Percentiles rank a stretch among this genome's conserved stretches.
Evolutionary conservation across 257 asterid species (phyloP).

Genomic region (Ocimum tenuiflorum): DNA sequence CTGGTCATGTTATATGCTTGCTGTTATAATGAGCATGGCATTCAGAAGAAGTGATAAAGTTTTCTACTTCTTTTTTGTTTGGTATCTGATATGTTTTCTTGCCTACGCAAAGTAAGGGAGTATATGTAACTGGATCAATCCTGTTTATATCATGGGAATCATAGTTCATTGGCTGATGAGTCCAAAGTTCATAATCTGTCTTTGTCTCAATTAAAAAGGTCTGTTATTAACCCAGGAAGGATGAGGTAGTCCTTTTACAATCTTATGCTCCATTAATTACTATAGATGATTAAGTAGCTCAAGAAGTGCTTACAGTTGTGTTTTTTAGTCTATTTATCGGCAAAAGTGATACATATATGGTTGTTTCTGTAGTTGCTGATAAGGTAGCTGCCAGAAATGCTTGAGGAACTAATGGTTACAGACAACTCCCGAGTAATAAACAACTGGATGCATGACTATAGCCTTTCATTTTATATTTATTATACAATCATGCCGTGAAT

Average conservation of each 20-base stretch:
- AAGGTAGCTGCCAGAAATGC: not conserved
- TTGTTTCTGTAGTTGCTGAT: not conserved
- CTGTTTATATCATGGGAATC: not conserved
- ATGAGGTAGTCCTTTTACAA: not conserved
- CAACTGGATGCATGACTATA: not conserved
- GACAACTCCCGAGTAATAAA: not conserved
- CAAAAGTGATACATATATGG: not conserved
- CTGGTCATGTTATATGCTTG: not conserved
- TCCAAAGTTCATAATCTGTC: not conserved
- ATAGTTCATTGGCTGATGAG: not conserved
- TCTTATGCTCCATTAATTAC: not conserved
- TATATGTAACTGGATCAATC: not conserved
- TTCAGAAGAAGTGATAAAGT: not conserved
- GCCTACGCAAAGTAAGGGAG: not conserved
- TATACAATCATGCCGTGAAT: not conserved
- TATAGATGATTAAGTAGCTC: not conserved
- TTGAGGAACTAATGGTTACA: not conserved
- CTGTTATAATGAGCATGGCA: constrained; percentile 1
- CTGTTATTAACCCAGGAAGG: not conserved
- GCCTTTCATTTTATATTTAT: not conserved
- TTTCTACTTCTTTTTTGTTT: not conserved
- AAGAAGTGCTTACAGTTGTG: not conserved
- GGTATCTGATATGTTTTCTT: not conserved
- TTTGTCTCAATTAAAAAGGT: not conserved
- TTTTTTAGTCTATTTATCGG: not conserved